Evolutionary conservation across 352 stramenopile species (phyloP).

Genomic region (Sclerospora graminicola): DNA sequence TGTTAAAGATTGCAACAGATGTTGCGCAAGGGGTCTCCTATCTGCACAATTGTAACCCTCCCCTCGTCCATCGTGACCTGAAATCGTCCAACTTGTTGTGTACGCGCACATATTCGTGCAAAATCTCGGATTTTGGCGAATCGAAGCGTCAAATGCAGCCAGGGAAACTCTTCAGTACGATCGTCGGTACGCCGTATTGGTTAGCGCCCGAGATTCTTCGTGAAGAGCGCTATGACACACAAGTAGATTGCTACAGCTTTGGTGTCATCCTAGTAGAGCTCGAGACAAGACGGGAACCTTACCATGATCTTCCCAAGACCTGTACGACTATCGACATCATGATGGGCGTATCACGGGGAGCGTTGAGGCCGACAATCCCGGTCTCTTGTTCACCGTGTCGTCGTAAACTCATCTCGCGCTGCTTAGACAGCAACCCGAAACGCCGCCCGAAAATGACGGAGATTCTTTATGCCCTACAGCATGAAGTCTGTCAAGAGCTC

Average conservation of each 20-base stretch:
- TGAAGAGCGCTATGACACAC: conserved; percentile 68
- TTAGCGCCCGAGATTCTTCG: conserved; percentile 76
- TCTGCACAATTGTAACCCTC: conserved; percentile 70
- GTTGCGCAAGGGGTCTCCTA: conserved; percentile 74
- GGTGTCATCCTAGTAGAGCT: conserved; percentile 81
- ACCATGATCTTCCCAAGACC: conserved; percentile 46
- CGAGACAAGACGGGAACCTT: conserved; percentile 63
- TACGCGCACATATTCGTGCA: conserved; percentile 65
- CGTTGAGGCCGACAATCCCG: conserved; percentile 56
- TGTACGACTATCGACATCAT: conserved; percentile 75
- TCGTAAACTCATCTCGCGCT: conserved; percentile 56
- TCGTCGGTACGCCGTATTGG: conserved; percentile 82
- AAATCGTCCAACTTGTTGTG: conserved; percentile 75
- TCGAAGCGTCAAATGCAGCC: conserved; percentile 44
- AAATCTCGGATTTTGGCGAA: conserved; percentile 77
- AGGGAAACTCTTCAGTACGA: conserved; percentile 49
- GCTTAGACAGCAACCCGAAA: conserved; percentile 46
- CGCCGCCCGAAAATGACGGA: conserved; percentile 66
- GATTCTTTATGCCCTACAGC: conserved; percentile 59
- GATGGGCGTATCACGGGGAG: conserved; percentile 51
- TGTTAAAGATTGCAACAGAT: conserved; percentile 76
- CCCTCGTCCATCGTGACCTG: conserved; percentile 72
- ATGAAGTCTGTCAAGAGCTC: conserved; percentile 70
- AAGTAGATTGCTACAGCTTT: conserved; percentile 86
- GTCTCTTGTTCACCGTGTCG: conserved; percentile 40